These are phyloP conservation scores for Ophioceras dolichostomum DNA, from an alignment of 2,329 filamentous ascomycete species.

Conservation along the genomic window DNA sequence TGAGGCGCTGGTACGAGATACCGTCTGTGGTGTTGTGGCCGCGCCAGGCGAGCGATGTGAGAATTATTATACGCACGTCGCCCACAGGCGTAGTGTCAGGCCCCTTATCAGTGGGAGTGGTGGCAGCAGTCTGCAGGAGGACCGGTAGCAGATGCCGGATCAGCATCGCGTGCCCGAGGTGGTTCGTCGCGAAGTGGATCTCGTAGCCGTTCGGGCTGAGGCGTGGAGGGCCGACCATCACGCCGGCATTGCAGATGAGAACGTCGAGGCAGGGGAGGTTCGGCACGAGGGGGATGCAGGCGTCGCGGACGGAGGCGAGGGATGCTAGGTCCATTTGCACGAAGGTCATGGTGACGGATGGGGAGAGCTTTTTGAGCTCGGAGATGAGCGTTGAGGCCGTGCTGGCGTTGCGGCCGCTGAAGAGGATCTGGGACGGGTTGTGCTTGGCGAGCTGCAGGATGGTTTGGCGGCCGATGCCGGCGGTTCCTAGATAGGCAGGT, in stretches of 20 bases:
- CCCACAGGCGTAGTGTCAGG: slow-evolving; percentile 6
- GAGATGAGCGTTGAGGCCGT: slow-evolving; percentile 20
- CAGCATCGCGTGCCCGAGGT: slow-evolving; percentile 30
- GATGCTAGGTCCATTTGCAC: slow-evolving; percentile 27
- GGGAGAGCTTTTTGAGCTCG: slow-evolving; percentile 14
- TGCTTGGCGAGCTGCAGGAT: slow-evolving; percentile 26
- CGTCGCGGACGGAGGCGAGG: slow-evolving; percentile 20
- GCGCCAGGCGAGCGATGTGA: slow-evolving; percentile 12
- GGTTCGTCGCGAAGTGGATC: slow-evolving; percentile 30
- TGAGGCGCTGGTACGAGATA: slow-evolving; percentile 12
- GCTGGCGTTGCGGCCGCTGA: slow-evolving; percentile 34
- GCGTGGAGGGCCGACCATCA: slow-evolving; percentile 22
- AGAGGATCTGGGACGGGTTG: slow-evolving; percentile 36
- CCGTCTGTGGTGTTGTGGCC: slow-evolving; percentile 10
- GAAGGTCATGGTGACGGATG: slow-evolving; percentile 14
- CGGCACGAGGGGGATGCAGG: slow-evolving; percentile 17
- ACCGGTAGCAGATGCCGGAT: slow-evolving; percentile 18
- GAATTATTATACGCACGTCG: slow-evolving; percentile 13
- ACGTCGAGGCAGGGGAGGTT: slow-evolving; percentile 25
- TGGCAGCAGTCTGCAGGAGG: slow-evolving; percentile 11
- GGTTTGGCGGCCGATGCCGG: slow-evolving; percentile 28
- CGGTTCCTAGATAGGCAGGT: slow-evolving; percentile 18
- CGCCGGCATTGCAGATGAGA: slow-evolving; percentile 30
- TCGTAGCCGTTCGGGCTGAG: slow-evolving; percentile 31
- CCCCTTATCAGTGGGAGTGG: too few relatives aligned